phyloP scores from a whole-genome alignment of 1,139 yeast species.

The Sugiyamaella novakii region DNA sequence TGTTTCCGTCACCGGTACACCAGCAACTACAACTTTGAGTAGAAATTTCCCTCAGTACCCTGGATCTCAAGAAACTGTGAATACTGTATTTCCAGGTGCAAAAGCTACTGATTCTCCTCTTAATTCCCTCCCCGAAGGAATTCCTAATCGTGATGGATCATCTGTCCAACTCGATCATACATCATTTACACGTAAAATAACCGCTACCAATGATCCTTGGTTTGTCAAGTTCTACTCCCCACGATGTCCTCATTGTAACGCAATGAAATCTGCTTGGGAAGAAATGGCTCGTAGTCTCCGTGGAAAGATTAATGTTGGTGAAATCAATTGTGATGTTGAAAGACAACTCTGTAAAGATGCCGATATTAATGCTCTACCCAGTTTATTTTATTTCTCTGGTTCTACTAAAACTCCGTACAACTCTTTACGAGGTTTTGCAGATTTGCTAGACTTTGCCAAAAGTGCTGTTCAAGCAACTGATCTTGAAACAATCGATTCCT shows the following conservation, averaged over 20 bases:
- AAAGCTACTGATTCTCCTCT: constrained; percentile 19
- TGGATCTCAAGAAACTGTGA: constrained; percentile 23
- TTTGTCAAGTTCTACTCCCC: constrained; percentile 47
- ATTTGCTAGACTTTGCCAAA: constrained; percentile 39
- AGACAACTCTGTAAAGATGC: constrained; percentile 41
- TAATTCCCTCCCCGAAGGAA: constrained; percentile 23
- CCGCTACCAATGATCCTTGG: constrained; percentile 40
- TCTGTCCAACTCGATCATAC: constrained; percentile 31
- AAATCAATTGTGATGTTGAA: constrained; percentile 45
- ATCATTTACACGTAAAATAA: constrained; percentile 30
- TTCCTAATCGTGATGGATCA: constrained; percentile 33
- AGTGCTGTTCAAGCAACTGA: constrained; percentile 37
- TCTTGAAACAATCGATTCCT: constrained; percentile 32
- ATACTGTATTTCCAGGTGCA: constrained; percentile 25
- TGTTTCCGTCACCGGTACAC: background rate
- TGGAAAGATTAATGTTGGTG: constrained; percentile 45
- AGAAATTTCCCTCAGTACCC: constrained; percentile 25
- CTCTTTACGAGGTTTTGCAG: constrained; percentile 42
- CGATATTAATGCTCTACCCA: constrained; percentile 38
- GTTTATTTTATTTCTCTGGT: constrained; percentile 40
- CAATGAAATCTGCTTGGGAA: constrained; percentile 44
- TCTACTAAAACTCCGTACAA: constrained; percentile 38
- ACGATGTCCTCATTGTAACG: constrained; percentile 44
- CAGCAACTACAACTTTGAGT: background rate
- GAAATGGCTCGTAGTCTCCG: constrained; percentile 40